Evolutionary conservation across 2,329 filamentous ascomycete genomes (phyloP), one percentile per base, ranked within the genome.

Genomic region (Penicillium sp.): DNA sequence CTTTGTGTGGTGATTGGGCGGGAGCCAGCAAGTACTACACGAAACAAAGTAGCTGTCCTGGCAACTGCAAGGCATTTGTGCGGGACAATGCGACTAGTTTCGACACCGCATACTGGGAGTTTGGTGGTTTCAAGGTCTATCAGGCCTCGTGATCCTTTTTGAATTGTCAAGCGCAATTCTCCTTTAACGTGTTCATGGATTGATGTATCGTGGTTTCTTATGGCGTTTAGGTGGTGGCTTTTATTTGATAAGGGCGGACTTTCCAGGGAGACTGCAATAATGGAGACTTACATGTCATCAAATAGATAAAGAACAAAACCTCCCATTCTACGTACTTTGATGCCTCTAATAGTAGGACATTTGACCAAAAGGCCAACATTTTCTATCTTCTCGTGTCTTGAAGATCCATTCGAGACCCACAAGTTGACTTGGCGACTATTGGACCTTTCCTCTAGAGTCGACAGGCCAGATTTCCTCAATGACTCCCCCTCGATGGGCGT

Each of bases 31-130:
- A 62, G 46, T 66, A 72, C 46, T 76, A 75, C 44, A 66, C 59
- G 3, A 55, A 62, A 3, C 59, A 67, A 38, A 67, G 73, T 42
- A 46, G 61, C 3, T 73, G 82, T 60, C 78, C 83, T 0, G 77
- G 76, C 21, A 83, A 77, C 52, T 88, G 85, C 65, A 75, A 75
- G 4, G 77, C 83, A 49, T 82, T 77, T 57, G 84, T 86, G 10
- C 79, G 83, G 9, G 81, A 82, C 48, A 81, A 85, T 61, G 83
- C 79, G 32, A 71, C 67, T 27, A 81, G 73, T 10, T 88, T 84
- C 65, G 76, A 72, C 38, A 78, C 82, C 64, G 86, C 82, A 2
- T 89, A 79, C 65, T 90, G 82, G 86, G 84, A 83, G 71, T 86
- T 87, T 70, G 82, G 81, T 2, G 71, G 75, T 13, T 86, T 88